phyloP scores from a whole-genome alignment of 202 grass and related monocot species.

The Panicum virgatum region DNA sequence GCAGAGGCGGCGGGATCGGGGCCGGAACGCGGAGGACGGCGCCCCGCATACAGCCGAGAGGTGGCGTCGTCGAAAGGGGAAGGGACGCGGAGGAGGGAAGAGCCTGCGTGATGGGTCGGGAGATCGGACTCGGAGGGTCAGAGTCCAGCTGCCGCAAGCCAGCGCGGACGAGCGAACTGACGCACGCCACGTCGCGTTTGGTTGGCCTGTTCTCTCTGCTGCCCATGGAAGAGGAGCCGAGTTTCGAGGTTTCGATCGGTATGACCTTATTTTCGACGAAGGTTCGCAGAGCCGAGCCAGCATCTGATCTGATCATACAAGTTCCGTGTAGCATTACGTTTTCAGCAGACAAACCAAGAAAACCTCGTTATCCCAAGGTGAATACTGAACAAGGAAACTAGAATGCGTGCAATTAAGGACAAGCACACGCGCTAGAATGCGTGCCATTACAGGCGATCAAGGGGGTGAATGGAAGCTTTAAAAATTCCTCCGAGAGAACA shows the following conservation, averaged over 20 bases:
- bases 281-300: too few species aligned
- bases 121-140: neutral
- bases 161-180: neutral
- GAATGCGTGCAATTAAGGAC: neutral
- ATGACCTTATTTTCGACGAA: too few species aligned
- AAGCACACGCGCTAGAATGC: neutral
- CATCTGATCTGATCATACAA: too few species aligned
- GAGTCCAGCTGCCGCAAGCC: conserved; percentile 21
- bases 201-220: too few species aligned
- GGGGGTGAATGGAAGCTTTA: too few species aligned
- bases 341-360: neutral
- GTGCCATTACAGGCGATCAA: too few species aligned
- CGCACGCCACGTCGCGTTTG: neutral
- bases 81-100: neutral
- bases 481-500: too few species aligned
- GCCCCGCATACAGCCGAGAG: conserved; percentile 39
- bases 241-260: neutral
- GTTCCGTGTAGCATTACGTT: neutral
- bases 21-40: conserved; percentile 45
- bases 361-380: neutral
- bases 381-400: neutral
- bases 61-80: neutral
- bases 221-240: neutral
- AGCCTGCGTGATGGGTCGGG: neutral
- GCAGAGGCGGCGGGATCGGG: conserved; percentile 35